Evolutionary conservation across 1,284 basidiomycete genomes (phyloP), one percentile per base, ranked within the genome.

Genomic region (Blastosporella zonata): DNA sequence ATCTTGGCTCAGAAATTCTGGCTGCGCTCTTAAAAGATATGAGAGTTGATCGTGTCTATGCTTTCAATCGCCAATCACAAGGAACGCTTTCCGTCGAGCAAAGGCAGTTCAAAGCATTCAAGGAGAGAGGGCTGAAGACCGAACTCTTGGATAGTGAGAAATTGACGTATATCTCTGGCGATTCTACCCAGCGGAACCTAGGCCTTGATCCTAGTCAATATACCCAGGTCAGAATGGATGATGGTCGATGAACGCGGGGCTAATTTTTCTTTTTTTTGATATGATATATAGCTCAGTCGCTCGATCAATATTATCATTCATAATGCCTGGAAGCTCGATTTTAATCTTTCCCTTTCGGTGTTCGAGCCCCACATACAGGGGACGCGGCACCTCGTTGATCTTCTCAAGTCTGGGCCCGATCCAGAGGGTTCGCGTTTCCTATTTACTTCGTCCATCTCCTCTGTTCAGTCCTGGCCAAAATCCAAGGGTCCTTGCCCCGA

Each of bases 311-410:
- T 62, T 28, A 60, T 74, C 49, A 69, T 72, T 29, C 68, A 72
- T 47, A 68, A 64, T 38, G 70, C 73, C 0, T 76, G 73, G 73
- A 63, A 56, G 33, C 50, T 74, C 2, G 66, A 74, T 50, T 73
- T 74, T 55, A 74, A 72, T 45, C 55, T 64, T 3, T 50, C 61
- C 0, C 54, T 70, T 7, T 31, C 56, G 3, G 66, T 69, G 0
- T 72, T 73, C 43, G 72, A 73, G 34, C 34, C 62, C 0, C 59
- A 65, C 35, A 55, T 73, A 17, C 55, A 53, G 6, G 68, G 65
- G 9, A 66, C 66, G 0, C 57, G 61, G n/a, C 62, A 67, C 35
- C 57, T 72, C 2, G 55, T 71, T 6, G 59, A 69, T 31, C 57
- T 72, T 8, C 40, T 56, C 6, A 47, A 58, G 1, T 52, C 47